phyloP scores from a whole-genome alignment of 2,329 filamentous ascomycete species.

The Massarina eburnea region DNA sequence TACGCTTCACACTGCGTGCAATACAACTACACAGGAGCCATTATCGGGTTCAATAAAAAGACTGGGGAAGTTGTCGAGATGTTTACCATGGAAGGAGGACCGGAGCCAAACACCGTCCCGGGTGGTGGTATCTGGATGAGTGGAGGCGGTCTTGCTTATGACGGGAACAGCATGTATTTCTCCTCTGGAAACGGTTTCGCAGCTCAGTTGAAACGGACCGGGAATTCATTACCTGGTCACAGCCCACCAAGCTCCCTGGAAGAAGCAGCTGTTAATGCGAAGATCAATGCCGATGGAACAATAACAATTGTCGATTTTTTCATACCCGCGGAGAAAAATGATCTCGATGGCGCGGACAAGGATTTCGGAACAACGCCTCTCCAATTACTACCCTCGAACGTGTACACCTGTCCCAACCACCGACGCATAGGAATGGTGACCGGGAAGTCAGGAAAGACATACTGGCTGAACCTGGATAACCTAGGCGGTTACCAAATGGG shows the following conservation, averaged over 20 bases:
- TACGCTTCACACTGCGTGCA: constrained; percentile 56
- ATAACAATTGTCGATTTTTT: constrained; percentile 53
- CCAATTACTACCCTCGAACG: constrained; percentile 45
- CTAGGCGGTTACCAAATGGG: constrained; percentile 54
- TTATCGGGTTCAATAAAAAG: constrained; percentile 52
- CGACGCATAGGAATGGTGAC: constrained; percentile 54
- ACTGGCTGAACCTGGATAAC: constrained; percentile 53
- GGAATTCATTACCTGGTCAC: constrained; percentile 48
- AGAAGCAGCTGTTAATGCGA: constrained; percentile 54
- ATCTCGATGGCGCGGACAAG: constrained; percentile 53
- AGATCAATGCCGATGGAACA: constrained; percentile 48
- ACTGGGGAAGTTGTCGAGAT: constrained; percentile 49
- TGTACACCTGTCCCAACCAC: constrained; percentile 48
- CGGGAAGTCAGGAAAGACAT: constrained; percentile 55
- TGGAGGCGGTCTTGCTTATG: constrained; percentile 52
- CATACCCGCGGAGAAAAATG: constrained; percentile 54
- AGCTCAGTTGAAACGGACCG: constrained; percentile 45
- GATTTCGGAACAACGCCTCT: constrained; percentile 53
- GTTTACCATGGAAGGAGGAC: constrained; percentile 49
- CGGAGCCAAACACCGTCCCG: constrained; percentile 43
- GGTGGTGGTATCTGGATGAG: constrained; percentile 55
- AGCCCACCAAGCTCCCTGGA: constrained; percentile 51
- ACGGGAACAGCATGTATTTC: constrained; percentile 52
- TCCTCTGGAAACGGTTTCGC: constrained; percentile 54
- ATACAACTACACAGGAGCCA: constrained; percentile 55